Conservation (phyloP, 108 stramenopile genomes). For the Cyclotella distinguenda region DNA sequence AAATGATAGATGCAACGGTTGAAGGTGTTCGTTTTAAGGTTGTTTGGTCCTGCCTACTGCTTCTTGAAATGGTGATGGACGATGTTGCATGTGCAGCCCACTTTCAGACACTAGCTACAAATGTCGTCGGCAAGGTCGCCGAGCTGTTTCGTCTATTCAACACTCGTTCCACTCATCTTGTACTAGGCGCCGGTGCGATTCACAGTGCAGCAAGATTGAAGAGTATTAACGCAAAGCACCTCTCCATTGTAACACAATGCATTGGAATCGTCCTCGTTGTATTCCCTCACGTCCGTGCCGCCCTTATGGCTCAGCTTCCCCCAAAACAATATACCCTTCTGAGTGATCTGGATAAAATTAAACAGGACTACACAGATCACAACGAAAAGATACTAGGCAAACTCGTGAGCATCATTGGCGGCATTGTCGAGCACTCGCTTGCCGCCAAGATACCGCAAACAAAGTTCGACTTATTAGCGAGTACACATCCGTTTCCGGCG, state of each 20-base stretch:
- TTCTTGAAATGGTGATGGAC: constrained; percentile 88
- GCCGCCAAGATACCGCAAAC: constrained; percentile 64
- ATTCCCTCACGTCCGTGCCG: constrained; percentile 90
- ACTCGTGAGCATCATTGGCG: constrained; percentile 95
- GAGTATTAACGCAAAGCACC: constrained; percentile 94
- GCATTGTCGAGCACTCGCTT: constrained; percentile 87
- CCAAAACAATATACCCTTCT: constrained; percentile 90
- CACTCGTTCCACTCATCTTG: constrained; percentile 88
- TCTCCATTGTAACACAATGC: constrained; percentile 90
- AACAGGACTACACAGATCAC: constrained; percentile 87
- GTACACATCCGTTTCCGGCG: constrained; percentile 21
- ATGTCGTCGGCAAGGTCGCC: constrained; percentile 81
- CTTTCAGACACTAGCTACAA: constrained; percentile 84
- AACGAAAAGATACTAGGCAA: constrained; percentile 91
- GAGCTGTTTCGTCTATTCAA: constrained; percentile 93
- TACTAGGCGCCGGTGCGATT: constrained; percentile 92
- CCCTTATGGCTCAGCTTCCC: constrained; percentile 90
- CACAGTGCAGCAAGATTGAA: constrained; percentile 87
- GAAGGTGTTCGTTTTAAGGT: constrained; percentile 86
- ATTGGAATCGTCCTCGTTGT: constrained; percentile 83
- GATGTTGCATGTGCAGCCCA: constrained; percentile 83
- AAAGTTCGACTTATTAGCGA: constrained; percentile 74
- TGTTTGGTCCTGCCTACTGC: constrained; percentile 92
- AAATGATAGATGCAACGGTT: constrained; percentile 73
- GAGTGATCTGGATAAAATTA: constrained; percentile 88